Base-by-base conservation (phyloP, 1,284 basidiomycete genomes). In the Heterobasidion parviporum region DNA sequence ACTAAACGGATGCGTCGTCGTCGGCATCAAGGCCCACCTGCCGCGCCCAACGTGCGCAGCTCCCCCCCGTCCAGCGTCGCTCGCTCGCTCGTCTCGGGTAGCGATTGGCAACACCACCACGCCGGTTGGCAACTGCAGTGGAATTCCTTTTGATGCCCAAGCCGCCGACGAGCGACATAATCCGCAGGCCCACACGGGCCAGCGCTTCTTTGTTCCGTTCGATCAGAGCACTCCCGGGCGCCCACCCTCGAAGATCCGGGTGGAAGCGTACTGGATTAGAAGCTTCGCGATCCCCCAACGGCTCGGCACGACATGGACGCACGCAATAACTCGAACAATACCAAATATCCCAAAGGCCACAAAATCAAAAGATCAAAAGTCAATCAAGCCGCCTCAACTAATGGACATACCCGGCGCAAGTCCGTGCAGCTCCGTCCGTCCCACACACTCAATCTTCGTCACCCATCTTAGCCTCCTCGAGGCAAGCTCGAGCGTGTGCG, bases 161-260 rank as follows among this genome's bases (percentile, higher is more conserved):
- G 26, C 26, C 38, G n/a, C 38, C 38, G 7, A n/a, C 38, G n/a
- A 33, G 14, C 50, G 34, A 33, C 18, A 14, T 34, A n/a, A 51
- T 35, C 33, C n/a, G 15, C 50, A 14, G 50, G 50, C 14, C 34
- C 50, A 51, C 10, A 48, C 18, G 50, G 20, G 34, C 15, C 50
- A n/a, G 26, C n/a, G 20, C n/a, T 20, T 51, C 50, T 20, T 8
- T 6, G 10, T 14, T 16, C 20, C 50, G 26, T 51, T 18, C 20
- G 20, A 34, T 33, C 34, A 15, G n/a, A 41, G 38, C 50, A 33
- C 10, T 18, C 10, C 15, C 50, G n/a, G 50, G 50, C 47, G 33
- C n/a, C 34, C 50, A 33, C 26, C n/a, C 34, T 33, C 34, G 50
- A 35, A 51, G 50, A 51, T 51, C 50, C 50, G 50, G 50, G 50